Evolutionary conservation across 108 stramenopile species (phyloP), one percentile per base, ranked within the genome.

Genomic region (Cyclostephanos tholiformis): DNA sequence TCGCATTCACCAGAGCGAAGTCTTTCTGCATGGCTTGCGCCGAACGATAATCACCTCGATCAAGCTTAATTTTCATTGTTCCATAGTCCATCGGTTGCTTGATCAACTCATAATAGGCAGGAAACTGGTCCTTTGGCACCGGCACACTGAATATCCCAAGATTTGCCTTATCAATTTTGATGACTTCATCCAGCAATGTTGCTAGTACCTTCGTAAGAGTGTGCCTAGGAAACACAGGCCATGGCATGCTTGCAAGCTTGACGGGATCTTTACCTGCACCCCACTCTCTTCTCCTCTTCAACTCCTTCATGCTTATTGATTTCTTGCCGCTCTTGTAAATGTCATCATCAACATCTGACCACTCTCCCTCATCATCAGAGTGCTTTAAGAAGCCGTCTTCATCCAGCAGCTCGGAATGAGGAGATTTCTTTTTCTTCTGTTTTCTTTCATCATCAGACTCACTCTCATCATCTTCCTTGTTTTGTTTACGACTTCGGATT

Each of bases 11-110:
- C 22, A 92, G 67, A 19, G 86, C 66, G 56, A 95, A 92, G 63
- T 95, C 95, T 68, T 92, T 95, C 56, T 95, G 95, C 90, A 95
- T 90, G 20, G 86, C 80, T 68, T 89, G 91, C 29, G 91, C 91
- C 14, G 91, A 93, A 49, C 94, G 81, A 80, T 95, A 95, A 32
- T 91, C 91, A 27, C 87, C 92, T 65, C 82, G 87, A 14, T 88
- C 89, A 26, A 93, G 82, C 69, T 93, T 95, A 69, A 83, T 67
- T 68, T 86, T 87, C 90, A 93, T 93, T 20, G 90, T 93, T 29
- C 90, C 49, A n/a, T 35, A 32, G 50, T 62, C 62, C 62, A 72
- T 62, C 0, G 94, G 94, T 17, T 82, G 80, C 48, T 87, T 81
- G 55, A 95, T 88, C 29, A 87, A 72, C 55, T 95, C 89, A 60